Conservation (phyloP, 2,329 filamentous ascomycete genomes). For the Monilinia fructigena region DNA sequence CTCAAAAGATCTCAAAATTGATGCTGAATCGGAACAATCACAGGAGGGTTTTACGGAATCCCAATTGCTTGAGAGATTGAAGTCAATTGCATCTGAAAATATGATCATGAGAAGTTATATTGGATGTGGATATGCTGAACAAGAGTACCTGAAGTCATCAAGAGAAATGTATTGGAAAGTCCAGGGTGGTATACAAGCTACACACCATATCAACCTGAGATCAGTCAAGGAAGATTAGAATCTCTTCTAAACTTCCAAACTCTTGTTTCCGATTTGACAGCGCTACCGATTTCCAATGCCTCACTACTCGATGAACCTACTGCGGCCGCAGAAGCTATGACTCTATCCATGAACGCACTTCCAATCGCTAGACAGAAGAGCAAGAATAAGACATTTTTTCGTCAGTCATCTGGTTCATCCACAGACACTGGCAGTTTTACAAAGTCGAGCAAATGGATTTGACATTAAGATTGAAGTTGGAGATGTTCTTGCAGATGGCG, state of each 20-base stretch:
- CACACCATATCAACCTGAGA: conserved; percentile 95
- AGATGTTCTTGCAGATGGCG: conserved; percentile 66
- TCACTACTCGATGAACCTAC: conserved; percentile 89
- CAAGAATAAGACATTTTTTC: conserved; percentile 73
- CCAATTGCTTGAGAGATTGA: conserved; percentile 53
- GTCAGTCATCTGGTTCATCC: conserved; percentile 81
- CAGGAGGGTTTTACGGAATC: conserved; percentile 52
- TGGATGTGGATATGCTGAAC: conserved; percentile 87
- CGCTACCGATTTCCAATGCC: conserved; percentile 83
- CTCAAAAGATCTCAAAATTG: conserved; percentile 59
- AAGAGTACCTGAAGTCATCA: conserved; percentile 84
- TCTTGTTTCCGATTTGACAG: conserved; percentile 83
- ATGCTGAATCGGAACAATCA: conserved; percentile 41
- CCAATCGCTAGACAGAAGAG: conserved; percentile 70
- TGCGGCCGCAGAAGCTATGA: conserved; percentile 94
- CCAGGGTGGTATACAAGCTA: conserved; percentile 98
- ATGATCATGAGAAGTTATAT: conserved; percentile 68
- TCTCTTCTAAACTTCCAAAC: conserved; percentile 96
- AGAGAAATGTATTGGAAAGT: conserved; percentile 87
- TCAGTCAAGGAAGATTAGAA: conserved; percentile 91
- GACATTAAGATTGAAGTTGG: conserved; percentile 74
- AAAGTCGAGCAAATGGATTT: conserved; percentile 86
- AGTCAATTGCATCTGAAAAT: conserved; percentile 58
- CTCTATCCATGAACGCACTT: conserved; percentile 77
- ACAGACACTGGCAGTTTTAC: conserved; percentile 80